A percentile compares a stretch with the other conserved stretches of the same genome.
Evolutionary conservation across 192 early-diverging fungal species (phyloP).

Genomic region (Coemansia sp.): DNA sequence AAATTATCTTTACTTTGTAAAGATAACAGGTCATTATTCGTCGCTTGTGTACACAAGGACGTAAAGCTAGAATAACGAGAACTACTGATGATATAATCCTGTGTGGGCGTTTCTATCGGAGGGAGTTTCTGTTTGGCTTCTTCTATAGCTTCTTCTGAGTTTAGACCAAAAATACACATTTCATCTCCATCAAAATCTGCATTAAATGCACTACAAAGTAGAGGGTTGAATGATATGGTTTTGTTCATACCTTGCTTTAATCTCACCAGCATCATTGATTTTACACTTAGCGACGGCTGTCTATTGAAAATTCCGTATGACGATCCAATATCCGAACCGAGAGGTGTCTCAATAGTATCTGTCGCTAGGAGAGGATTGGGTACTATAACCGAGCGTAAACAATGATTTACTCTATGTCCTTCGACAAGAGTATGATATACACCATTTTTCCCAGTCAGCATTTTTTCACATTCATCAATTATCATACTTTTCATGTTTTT

Average conservation of each 20-base stretch:
- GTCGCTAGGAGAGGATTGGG: constrained; percentile 12
- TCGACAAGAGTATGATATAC: constrained; percentile 17
- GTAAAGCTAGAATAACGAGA: no score
- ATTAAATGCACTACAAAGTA: constrained; percentile 18
- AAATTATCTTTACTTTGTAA: no score
- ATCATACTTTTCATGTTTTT: constrained; percentile 10
- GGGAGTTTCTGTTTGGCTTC: constrained; percentile 10
- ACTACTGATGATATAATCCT: constrained; percentile 14
- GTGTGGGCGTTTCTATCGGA: neutral
- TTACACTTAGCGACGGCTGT: no score
- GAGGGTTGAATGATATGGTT: constrained; percentile 16
- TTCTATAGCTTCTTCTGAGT: constrained; percentile 2
- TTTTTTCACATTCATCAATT: constrained; percentile 1
- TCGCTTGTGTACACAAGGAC: no score
- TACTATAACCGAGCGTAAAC: constrained; percentile 13
- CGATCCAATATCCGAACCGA: no score
- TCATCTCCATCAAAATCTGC: constrained; percentile 23
- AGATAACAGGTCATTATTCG: no score
- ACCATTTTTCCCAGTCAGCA: constrained; percentile 13
- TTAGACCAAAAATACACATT: constrained; percentile 15
- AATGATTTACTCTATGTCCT: constrained; percentile 22
- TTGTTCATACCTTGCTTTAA: constrained; percentile 12
- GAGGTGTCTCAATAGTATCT: neutral
- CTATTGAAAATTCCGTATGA: no score
- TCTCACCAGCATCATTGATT: constrained; percentile 16